Conservation (phyloP, 257 asterid genomes). For the Thymus quinquecostatus region DNA sequence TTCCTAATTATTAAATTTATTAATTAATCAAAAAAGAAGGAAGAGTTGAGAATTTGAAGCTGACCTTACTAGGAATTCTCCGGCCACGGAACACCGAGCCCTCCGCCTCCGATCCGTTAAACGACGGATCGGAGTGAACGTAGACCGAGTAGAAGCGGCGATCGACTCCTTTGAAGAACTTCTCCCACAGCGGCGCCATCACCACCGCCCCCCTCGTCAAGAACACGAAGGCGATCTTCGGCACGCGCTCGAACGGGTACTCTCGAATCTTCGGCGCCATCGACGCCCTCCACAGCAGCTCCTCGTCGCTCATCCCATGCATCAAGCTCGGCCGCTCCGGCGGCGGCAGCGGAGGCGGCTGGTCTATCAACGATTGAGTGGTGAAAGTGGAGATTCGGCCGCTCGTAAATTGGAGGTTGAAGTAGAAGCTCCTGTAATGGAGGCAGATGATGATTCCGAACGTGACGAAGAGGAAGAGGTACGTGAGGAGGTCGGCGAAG, state of each 20-base stretch:
- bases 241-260: conserved; percentile 38
- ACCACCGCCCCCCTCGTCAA: conserved; percentile 55
- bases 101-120: conserved; percentile 48
- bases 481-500: conserved; percentile 40
- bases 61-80: conserved; percentile 84
- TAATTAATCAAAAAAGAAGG: neutral
- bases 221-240: conserved; percentile 72
- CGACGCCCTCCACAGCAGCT: conserved; percentile 67
- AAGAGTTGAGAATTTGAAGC: neutral
- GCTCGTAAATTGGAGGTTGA: conserved; percentile 57
- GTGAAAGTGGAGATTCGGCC: conserved; percentile 49
- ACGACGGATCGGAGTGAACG: conserved; percentile 65
- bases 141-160: conserved; percentile 57
- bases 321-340: neutral
- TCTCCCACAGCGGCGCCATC: conserved; percentile 71
- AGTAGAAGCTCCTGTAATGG: conserved; percentile 51
- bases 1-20: too few relatives aligned
- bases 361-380: neutral
- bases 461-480: conserved; percentile 48
- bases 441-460: conserved; percentile 55
- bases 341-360: neutral
- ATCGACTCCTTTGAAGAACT: conserved; percentile 51
- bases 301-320: conserved; percentile 64
- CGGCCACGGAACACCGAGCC: conserved; percentile 68
- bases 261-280: conserved; percentile 46